phyloP scores from a whole-genome alignment of 805 yeast species.

The Wickerhamiella vanderwaltii region DNA sequence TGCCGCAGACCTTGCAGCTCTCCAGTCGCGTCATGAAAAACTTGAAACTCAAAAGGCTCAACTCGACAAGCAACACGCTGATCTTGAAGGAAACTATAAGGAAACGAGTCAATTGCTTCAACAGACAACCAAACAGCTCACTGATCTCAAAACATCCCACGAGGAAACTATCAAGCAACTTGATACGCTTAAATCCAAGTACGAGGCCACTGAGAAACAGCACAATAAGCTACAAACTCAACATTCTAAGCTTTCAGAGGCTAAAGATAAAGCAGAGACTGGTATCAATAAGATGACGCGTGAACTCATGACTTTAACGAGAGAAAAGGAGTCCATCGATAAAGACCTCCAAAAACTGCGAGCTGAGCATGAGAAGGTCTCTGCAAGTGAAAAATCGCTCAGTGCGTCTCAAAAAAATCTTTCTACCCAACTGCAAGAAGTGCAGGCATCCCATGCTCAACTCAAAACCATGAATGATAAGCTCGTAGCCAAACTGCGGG shows the following conservation, averaged over 20 bases:
- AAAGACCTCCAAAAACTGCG: slow-evolving; percentile 13
- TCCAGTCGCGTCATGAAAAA: slow-evolving; percentile 23
- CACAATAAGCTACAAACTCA: slow-evolving; percentile 17
- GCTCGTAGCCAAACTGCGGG: slow-evolving; percentile 34
- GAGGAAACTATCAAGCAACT: slow-evolving; percentile 9
- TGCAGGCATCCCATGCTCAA: slow-evolving; percentile 23
- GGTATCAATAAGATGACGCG: slow-evolving; percentile 86
- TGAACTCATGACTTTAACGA: slow-evolving; percentile 57
- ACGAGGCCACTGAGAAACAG: background rate
- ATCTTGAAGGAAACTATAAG: background rate
- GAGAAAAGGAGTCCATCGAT: slow-evolving; percentile 37
- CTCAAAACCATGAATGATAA: slow-evolving; percentile 27
- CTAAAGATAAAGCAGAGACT: slow-evolving; percentile 58
- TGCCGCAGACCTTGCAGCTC: slow-evolving; percentile 16
- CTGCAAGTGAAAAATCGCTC: background rate
- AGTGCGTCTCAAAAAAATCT: slow-evolving; percentile 13
- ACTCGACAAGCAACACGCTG: slow-evolving; percentile 4
- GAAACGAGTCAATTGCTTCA: background rate
- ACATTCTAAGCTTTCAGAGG: slow-evolving; percentile 29
- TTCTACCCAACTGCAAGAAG: slow-evolving; percentile 15
- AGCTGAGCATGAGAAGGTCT: slow-evolving; percentile 16
- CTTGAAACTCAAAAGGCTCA: slow-evolving; percentile 20
- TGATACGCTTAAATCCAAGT: background rate
- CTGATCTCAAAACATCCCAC: slow-evolving; percentile 5
- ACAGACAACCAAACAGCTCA: background rate